These are phyloP conservation scores for Saccharomycopsis phalli DNA, from an alignment of 1,139 yeast genomes.

Conservation along the genomic window DNA sequence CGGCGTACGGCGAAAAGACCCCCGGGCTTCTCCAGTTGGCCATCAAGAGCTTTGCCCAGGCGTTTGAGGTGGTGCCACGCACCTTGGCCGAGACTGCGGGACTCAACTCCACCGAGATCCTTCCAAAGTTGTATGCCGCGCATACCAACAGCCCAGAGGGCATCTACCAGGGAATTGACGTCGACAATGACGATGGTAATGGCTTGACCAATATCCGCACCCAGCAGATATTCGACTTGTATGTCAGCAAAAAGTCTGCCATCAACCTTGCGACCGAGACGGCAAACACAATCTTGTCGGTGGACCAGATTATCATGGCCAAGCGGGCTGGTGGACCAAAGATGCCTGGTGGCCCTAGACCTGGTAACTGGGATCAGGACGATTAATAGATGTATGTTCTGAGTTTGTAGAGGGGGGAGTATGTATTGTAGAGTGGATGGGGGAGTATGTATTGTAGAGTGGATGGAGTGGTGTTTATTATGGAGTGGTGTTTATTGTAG, in stretches of 20 bases:
- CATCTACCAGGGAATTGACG: constrained; percentile 57
- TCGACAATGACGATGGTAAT: constrained; percentile 54
- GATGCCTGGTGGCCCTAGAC: constrained; percentile 79
- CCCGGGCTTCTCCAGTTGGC: constrained; percentile 92
- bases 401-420: background rate
- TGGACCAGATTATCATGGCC: constrained; percentile 72
- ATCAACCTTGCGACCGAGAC: constrained; percentile 94
- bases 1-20: constrained; percentile 82
- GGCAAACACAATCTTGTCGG: constrained; percentile 78
- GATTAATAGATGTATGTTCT: constrained; percentile 36
- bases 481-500: too few relatives aligned
- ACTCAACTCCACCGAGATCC: constrained; percentile 76
- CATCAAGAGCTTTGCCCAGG: constrained; percentile 87
- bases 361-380: constrained; percentile 97
- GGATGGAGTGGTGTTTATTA: too few relatives aligned
- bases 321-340: constrained; percentile 95
- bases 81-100: constrained; percentile 94
- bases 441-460: too few relatives aligned
- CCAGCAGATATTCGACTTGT: constrained; percentile 68
- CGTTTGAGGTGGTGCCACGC: constrained; percentile 90
- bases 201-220: constrained; percentile 66
- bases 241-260: constrained; percentile 76
- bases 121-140: constrained; percentile 82
- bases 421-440: too few relatives aligned
- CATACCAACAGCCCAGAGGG: constrained; percentile 41